Conservation (phyloP, 495 filamentous ascomycete genomes). For the Penicillium cosmopolitanum region DNA sequence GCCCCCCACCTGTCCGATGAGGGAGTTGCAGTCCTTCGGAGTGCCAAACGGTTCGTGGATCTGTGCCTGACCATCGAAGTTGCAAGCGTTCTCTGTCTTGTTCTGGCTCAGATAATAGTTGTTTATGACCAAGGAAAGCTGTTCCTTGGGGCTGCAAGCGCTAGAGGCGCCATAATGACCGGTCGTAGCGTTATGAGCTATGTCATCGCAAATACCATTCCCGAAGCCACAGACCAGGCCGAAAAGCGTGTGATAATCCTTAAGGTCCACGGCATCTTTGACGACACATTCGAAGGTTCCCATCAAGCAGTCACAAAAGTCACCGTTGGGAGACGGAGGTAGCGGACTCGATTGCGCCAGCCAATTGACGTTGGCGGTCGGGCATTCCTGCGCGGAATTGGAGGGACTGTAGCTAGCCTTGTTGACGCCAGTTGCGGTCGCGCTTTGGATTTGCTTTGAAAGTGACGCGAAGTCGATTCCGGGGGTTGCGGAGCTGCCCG, state of each 20-base stretch:
- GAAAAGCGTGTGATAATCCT: conserved; percentile 69
- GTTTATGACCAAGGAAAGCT: conserved; percentile 81
- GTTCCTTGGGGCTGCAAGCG: conserved; percentile 76
- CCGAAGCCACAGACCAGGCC: conserved; percentile 68
- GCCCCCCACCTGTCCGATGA: conserved; percentile 69
- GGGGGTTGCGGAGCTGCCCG: conserved; percentile 54
- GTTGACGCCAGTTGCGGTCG: conserved; percentile 63
- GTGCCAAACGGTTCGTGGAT: conserved; percentile 48
- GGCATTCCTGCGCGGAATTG: conserved; percentile 75
- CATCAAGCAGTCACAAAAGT: conserved; percentile 85
- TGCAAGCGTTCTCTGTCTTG: conserved; percentile 63
- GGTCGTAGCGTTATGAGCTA: conserved; percentile 66
- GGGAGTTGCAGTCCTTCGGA: conserved; percentile 54
- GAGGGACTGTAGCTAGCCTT: conserved; percentile 69
- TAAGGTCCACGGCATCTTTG: conserved; percentile 44
- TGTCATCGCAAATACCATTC: conserved; percentile 64
- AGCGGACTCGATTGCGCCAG: conserved; percentile 62
- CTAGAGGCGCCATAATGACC: conserved; percentile 84
- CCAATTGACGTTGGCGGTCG: conserved; percentile 65
- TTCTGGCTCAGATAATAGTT: conserved; percentile 66
- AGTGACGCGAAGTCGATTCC: conserved; percentile 73
- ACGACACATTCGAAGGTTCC: conserved; percentile 68
- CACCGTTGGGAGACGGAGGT: conserved; percentile 78
- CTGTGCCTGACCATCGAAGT: conserved; percentile 72
- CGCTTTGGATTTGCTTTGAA: conserved; percentile 66